Percentiles rank a stretch among this genome's conserved stretches.
Evolutionary conservation across 2,329 filamentous ascomycete genomes (phyloP).

Genomic region (Phyllosticta paracitricarpa): DNA sequence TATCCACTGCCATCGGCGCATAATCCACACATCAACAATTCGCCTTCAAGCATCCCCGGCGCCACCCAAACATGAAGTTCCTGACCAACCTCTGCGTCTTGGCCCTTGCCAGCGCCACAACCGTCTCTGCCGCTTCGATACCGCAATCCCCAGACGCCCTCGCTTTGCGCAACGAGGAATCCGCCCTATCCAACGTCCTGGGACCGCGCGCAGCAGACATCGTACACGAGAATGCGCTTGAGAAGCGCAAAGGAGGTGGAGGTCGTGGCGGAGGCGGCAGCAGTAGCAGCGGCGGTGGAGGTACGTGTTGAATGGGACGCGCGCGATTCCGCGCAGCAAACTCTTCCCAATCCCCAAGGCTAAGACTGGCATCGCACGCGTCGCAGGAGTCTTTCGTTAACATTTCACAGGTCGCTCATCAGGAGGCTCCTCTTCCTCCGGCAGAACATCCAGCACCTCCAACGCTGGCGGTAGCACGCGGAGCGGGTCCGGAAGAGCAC

Average conservation of each 20-base stretch:
- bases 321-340: not conserved
- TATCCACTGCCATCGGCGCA: not conserved
- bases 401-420: constrained; percentile 10
- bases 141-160: constrained; percentile 17
- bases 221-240: constrained; percentile 19
- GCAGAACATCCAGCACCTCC: constrained; percentile 19
- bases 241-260: constrained; percentile 29
- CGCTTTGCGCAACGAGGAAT: constrained; percentile 15
- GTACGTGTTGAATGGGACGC: not conserved
- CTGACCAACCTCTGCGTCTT: not conserved
- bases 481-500: constrained; percentile 48
- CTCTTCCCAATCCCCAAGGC: not conserved
- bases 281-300: not conserved
- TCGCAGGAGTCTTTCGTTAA: not conserved
- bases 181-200: constrained; percentile 12
- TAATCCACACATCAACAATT: not conserved
- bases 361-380: not conserved
- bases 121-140: constrained; percentile 2
- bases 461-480: constrained; percentile 36
- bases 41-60: not conserved
- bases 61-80: constrained; percentile 1
- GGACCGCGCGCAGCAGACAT: constrained; percentile 18
- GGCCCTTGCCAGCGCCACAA: not conserved
- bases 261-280: constrained; percentile 14
- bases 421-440: constrained; percentile 11